Evolutionary conservation across 1,284 basidiomycete species (phyloP).

Genomic region (Tetrapyrgos nigripes): DNA sequence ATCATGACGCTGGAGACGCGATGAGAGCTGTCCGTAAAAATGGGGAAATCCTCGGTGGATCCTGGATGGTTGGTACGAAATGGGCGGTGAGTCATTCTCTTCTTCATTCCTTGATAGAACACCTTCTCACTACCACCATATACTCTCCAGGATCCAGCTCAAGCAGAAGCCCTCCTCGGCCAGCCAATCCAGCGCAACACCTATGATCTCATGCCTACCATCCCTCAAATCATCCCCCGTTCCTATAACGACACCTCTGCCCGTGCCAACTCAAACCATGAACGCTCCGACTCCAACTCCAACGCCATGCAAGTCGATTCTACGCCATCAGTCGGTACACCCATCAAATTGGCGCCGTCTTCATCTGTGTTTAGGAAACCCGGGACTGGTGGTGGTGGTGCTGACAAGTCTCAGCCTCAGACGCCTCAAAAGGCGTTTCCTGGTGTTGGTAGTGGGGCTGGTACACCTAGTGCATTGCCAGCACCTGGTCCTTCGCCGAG

Average conservation of each 20-base stretch:
- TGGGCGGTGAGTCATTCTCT: slow-evolving; percentile 64
- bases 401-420: slow-evolving; percentile 33
- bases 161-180: slow-evolving; percentile 60
- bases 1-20: slow-evolving; percentile 70
- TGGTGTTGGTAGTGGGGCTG: slow-evolving; percentile 24
- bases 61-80: slow-evolving; percentile 85
- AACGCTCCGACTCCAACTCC: slow-evolving; percentile 23
- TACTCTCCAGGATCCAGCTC: slow-evolving; percentile 56
- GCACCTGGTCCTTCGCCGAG: slow-evolving; percentile 41
- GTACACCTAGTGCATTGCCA: slow-evolving; percentile 12
- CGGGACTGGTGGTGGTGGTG: slow-evolving; percentile 24
- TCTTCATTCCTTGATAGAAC: background rate
- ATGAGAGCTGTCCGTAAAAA: slow-evolving; percentile 78
- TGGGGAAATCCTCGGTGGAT: slow-evolving; percentile 63
- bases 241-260: background rate
- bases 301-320: slow-evolving; percentile 53
- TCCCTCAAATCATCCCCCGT: slow-evolving; percentile 16
- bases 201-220: slow-evolving; percentile 27
- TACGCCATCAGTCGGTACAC: slow-evolving; percentile 59
- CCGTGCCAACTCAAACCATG: background rate
- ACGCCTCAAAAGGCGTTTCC: slow-evolving; percentile 32
- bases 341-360: slow-evolving; percentile 72
- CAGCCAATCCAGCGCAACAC: slow-evolving; percentile 39
- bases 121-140: slow-evolving; percentile 12
- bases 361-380: slow-evolving; percentile 68